Percentiles rank a stretch among this genome's conserved stretches.
Evolutionary conservation across 495 filamentous ascomycete genomes (phyloP).

Genomic region (Aspergillus egyptiacus): DNA sequence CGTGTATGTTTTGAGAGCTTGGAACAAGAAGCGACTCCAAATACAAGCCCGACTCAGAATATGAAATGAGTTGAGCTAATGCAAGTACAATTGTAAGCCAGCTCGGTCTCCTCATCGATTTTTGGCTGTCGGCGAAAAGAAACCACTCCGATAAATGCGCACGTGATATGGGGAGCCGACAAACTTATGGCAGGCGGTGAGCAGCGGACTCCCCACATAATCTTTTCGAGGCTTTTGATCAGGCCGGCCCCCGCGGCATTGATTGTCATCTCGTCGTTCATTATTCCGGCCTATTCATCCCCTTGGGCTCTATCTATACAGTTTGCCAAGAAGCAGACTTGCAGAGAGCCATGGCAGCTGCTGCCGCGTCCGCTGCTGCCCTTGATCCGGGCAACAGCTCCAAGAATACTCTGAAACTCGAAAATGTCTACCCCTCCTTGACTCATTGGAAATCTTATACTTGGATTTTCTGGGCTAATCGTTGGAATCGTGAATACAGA

Average conservation of each 20-base stretch:
- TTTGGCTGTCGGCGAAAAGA: constrained; percentile 19
- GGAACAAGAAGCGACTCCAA: too few relatives aligned
- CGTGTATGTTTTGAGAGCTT: constrained; percentile 3
- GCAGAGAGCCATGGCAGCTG: constrained; percentile 45
- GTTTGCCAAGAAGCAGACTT: constrained; percentile 26
- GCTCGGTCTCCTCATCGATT: constrained; percentile 10
- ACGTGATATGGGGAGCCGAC: constrained; percentile 9
- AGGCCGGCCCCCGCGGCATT: constrained; percentile 27
- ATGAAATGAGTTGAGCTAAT: not conserved
- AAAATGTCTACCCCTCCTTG: constrained; percentile 53
- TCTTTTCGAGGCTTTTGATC: constrained; percentile 15
- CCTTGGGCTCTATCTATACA: constrained; percentile 16
- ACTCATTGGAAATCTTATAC: not conserved
- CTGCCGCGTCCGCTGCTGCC: constrained; percentile 49
- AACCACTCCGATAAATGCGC: constrained; percentile 16
- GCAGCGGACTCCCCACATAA: constrained; percentile 16
- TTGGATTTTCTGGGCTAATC: constrained; percentile 15
- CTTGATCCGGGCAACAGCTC: constrained; percentile 56
- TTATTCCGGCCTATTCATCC: constrained; percentile 2
- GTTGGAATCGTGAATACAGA: constrained; percentile 41
- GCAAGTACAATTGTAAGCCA: constrained; percentile 2
- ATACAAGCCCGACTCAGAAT: not conserved
- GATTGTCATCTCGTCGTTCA: constrained; percentile 2
- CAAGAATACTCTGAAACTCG: constrained; percentile 66
- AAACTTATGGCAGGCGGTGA: constrained; percentile 20